These are phyloP conservation scores for cucumber (Cucumis sativus) DNA, from an alignment of 306 rosid species.

Conservation along the genomic window Cucumber_9930_V3 NC_026657.2:12080001-12080500, in stretches of 20 bases:
- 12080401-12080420: slow-evolving; percentile 92
- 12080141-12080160: no score
- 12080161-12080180: no score
- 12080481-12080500: slow-evolving; percentile 78
- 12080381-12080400: slow-evolving; percentile 98
- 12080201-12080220: no score
- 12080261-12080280: slow-evolving; percentile 77
- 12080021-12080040: no score
- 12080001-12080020: no score
- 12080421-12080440: slow-evolving; percentile 89
- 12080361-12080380: slow-evolving; percentile 76
- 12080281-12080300: slow-evolving; percentile 99
- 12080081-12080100: no score
- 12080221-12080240: slow-evolving; percentile 19
- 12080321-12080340: slow-evolving; percentile 79
- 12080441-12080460: slow-evolving; percentile 93
- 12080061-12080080: no score
- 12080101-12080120: no score
- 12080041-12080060: no score
- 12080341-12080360: slow-evolving; percentile 86
- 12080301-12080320: slow-evolving; percentile 93
- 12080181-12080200: background rate
- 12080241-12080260: slow-evolving; percentile 82
- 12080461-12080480: slow-evolving; percentile 94
- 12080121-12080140: no score